Conservation (phyloP, 2,329 filamentous ascomycete species). For the Colletotrichum musicola region DNA sequence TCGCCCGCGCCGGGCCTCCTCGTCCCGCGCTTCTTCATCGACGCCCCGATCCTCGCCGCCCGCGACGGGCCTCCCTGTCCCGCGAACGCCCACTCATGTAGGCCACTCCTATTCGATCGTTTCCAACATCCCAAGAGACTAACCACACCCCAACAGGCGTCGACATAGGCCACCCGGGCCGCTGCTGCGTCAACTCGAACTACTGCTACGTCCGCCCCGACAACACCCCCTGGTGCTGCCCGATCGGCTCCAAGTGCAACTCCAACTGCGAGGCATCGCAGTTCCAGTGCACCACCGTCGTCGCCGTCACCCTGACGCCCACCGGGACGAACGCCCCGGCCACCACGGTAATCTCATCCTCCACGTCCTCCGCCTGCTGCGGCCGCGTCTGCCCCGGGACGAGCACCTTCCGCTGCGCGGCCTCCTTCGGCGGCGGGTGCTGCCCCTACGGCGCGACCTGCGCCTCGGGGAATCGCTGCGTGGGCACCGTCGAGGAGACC, state of each 20-base stretch:
- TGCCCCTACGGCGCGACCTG: conserved; percentile 62
- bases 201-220: conserved; percentile 60
- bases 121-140: neutral
- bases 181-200: conserved; percentile 58
- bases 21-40: conserved; percentile 37
- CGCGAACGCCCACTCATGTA: conserved; percentile 35
- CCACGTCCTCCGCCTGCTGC: conserved; percentile 52
- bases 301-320: conserved; percentile 43
- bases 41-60: conserved; percentile 31
- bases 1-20: conserved; percentile 12
- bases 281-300: conserved; percentile 50
- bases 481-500: conserved; percentile 45
- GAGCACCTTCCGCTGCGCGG: conserved; percentile 59
- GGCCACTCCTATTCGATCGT: too few relatives aligned
- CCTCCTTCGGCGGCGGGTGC: conserved; percentile 60
- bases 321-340: conserved; percentile 27
- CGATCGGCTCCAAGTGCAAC: conserved; percentile 58
- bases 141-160: conserved; percentile 50
- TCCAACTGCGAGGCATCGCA: conserved; percentile 50
- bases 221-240: conserved; percentile 55
- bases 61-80: conserved; percentile 36
- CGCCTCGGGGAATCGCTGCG: conserved; percentile 50
- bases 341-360: conserved; percentile 39
- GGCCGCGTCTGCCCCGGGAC: conserved; percentile 54
- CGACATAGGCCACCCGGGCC: conserved; percentile 52